Evolutionary conservation across 805 yeast species (phyloP).

Genomic region (Schwanniomyces yamadae): DNA sequence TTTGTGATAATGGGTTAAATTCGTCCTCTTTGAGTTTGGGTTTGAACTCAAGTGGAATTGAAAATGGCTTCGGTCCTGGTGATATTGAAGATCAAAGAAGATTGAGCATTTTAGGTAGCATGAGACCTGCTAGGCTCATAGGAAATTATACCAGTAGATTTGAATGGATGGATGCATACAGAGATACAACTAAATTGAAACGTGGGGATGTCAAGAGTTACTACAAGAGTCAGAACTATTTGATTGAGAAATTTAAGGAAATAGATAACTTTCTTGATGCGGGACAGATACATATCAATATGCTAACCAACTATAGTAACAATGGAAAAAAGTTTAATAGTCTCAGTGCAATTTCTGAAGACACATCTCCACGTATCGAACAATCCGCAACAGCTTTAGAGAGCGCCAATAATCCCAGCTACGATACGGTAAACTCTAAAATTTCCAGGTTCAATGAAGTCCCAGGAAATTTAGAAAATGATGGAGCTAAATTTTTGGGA

Average conservation of each 20-base stretch:
- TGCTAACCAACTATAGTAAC: conserved; percentile 60
- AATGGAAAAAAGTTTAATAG: conserved; percentile 24
- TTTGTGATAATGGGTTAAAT: conserved; percentile 10
- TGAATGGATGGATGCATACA: conserved; percentile 27
- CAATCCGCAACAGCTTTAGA: background rate
- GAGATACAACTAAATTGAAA: conserved; percentile 18
- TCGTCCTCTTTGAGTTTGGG: conserved; percentile 3
- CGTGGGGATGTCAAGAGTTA: conserved; percentile 34
- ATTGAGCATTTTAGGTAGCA: conserved; percentile 15
- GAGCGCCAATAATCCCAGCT: conserved; percentile 2
- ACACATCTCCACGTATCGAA: background rate
- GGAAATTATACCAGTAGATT: conserved; percentile 31
- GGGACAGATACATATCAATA: conserved; percentile 58
- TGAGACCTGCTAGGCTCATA: conserved; percentile 35
- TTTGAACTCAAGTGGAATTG: conserved; percentile 7
- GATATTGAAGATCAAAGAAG: conserved; percentile 24
- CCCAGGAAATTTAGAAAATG: conserved; percentile 62
- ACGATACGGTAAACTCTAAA: conserved; percentile 17
- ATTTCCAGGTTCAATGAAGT: conserved; percentile 38
- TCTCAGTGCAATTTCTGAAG: conserved; percentile 8
- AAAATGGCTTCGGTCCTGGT: conserved; percentile 13
- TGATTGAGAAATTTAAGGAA: conserved; percentile 54
- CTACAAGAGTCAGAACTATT: conserved; percentile 59
- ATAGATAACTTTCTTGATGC: conserved; percentile 69
- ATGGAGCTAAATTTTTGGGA: conserved; percentile 56